These are phyloP conservation scores for Saccharum hybrid DNA, from an alignment of 202 grass and related monocot species.

Conservation along the genomic window DNA sequence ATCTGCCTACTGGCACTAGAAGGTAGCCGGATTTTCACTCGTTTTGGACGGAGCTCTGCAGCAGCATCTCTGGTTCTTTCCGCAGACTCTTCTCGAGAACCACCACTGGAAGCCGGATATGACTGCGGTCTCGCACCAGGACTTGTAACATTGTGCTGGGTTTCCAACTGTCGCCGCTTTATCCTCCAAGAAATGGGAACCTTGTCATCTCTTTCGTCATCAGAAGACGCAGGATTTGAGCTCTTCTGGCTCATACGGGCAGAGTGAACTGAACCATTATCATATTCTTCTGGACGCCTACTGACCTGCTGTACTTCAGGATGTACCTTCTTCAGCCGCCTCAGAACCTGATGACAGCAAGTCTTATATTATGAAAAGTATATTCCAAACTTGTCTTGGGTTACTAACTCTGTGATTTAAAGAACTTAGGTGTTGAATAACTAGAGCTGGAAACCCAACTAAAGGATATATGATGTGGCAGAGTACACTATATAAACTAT, in stretches of 20 bases:
- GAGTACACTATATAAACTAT: neutral
- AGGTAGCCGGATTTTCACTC: constrained; percentile 66
- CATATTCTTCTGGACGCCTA: constrained; percentile 32
- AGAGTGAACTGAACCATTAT: constrained; percentile 17
- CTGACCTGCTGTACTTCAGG: constrained; percentile 45
- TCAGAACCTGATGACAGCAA: constrained; percentile 60
- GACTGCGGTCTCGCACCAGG: constrained; percentile 26
- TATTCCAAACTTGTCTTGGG: neutral
- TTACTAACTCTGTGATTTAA: neutral
- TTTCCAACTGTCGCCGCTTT: constrained; percentile 43
- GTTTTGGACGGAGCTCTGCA: constrained; percentile 55
- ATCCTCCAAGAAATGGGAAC: constrained; percentile 51
- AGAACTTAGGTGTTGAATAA: neutral
- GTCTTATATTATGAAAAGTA: constrained; percentile 27
- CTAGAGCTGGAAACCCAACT: neutral
- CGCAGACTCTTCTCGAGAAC: constrained; percentile 26
- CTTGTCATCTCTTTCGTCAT: constrained; percentile 47
- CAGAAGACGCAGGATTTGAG: constrained; percentile 33
- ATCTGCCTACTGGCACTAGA: constrained; percentile 34
- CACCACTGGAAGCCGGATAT: constrained; percentile 32
- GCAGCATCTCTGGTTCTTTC: constrained; percentile 39
- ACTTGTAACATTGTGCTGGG: neutral
- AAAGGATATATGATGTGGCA: neutral
- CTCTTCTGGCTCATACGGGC: constrained; percentile 12
- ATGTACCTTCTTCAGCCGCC: constrained; percentile 79